Conservation (phyloP, 768 basidiomycete genomes). For the Trametes meyenii region DNA sequence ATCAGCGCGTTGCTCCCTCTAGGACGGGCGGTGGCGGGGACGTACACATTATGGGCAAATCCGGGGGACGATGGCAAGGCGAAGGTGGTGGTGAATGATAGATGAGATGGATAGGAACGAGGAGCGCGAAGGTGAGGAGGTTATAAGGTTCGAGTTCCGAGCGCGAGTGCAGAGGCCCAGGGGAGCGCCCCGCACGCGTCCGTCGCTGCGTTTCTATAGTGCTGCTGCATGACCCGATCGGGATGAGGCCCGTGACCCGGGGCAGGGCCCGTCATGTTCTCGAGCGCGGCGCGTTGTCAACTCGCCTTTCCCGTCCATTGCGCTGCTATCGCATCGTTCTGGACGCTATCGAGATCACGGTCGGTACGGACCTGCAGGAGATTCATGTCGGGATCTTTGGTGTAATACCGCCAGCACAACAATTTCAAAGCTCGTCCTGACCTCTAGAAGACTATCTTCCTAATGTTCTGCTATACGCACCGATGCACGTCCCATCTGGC, state of each 20-base stretch:
- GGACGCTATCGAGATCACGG: neutral
- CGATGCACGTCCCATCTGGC: too few species aligned
- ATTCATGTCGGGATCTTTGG: too few species aligned
- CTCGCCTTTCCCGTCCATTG: too few species aligned
- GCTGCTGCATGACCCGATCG: slow-evolving; percentile 16
- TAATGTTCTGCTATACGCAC: too few species aligned
- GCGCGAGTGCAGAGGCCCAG: neutral
- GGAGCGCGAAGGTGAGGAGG: neutral
- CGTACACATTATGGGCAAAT: slow-evolving; percentile 11
- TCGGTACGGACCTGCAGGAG: too few species aligned
- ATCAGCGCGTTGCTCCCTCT: neutral
- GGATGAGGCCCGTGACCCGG: slow-evolving; percentile 6
- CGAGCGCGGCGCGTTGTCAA: neutral
- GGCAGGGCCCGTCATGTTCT: neutral
- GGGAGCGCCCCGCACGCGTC: neutral
- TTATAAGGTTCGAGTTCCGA: too few species aligned
- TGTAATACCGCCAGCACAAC: too few species aligned
- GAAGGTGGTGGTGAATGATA: neutral
- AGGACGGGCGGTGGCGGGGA: neutral
- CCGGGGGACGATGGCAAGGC: neutral
- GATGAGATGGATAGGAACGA: slow-evolving; percentile 7
- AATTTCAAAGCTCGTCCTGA: too few species aligned
- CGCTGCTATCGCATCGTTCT: neutral
- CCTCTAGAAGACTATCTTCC: too few species aligned
- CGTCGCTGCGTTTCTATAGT: slow-evolving; percentile 17